Percentiles rank a stretch among this genome's conserved stretches.
Conservation (phyloP, 2,329 filamentous ascomycete genomes). For the Pseudogymnoascus sp. region DNA sequence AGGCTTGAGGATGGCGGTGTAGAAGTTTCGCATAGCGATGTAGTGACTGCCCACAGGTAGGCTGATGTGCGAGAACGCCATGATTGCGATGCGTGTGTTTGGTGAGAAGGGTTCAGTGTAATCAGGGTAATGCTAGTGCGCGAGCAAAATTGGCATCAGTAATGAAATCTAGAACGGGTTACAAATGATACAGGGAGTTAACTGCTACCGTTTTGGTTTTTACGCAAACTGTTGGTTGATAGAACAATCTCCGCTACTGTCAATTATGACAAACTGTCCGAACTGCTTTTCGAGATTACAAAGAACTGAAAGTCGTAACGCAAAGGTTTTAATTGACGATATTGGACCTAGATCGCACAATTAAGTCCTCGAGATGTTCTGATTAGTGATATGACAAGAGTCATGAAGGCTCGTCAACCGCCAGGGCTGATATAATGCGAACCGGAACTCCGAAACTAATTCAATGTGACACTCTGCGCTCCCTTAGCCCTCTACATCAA, state of each 20-base stretch:
- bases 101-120: conserved; percentile 32
- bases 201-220: not conserved
- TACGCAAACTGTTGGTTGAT: not conserved
- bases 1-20: conserved; percentile 14
- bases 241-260: not conserved
- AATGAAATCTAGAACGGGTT: not conserved
- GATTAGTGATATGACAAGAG: too few species aligned
- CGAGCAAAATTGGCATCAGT: not conserved
- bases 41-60: conserved; percentile 15
- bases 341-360: too few species aligned
- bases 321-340: not conserved
- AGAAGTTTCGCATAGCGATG: conserved; percentile 18
- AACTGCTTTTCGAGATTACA: not conserved
- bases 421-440: not conserved
- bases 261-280: not conserved
- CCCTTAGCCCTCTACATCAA: not conserved
- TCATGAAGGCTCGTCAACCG: too few species aligned
- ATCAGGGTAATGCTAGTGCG: conserved; percentile 23
- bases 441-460: not conserved
- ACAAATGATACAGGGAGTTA: not conserved
- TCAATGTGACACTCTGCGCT: not conserved
- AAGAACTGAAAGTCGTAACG: not conserved
- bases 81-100: conserved; percentile 9
- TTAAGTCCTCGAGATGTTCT: too few species aligned
- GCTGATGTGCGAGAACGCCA: conserved; percentile 16